Evolutionary conservation across 768 basidiomycete genomes (phyloP), one percentile per base, ranked within the genome.

Genomic region (Lepiota brunneoincarnata): DNA sequence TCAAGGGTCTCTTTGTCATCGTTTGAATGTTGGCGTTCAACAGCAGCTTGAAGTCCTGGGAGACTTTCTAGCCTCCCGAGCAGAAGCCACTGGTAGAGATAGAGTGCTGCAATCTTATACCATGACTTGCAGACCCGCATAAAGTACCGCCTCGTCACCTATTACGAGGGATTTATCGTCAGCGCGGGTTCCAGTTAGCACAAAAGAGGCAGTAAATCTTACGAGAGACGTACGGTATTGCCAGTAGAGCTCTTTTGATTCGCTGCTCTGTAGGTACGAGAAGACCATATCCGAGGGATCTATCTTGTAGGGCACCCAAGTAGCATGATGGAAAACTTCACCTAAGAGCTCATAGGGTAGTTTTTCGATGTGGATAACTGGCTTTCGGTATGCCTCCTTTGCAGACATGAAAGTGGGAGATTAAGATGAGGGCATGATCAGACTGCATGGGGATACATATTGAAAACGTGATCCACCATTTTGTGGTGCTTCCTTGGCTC

Each of bases 311-410:
- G 65, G 62, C 5, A 60, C 64, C 58, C 54, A 61, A 10, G 66
- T 64, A 20, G 69, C 71, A 23, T 58, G 47, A 23, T 60, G 61
- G 17, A 71, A 49, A 17, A 71, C 65, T 1, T 57, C 46, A 3
- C 56, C 37, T 64, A 69, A 67, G 17, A 71, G 35, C 50, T 72
- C 69, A 21, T 64, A 55, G 7, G 71, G 69, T 10, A 72, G 47
- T 20, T 58, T 44, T 14, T 61, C 55, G 12, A 61, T 36, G 36
- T 17, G 28, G 15, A 45, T n/a, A 3, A 14, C 14, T 12, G 41
- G 37, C 37, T 49, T 54, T 34, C 48, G 21, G 35, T 64, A 59
- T 21, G 57, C 51, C 37, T 59, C 43, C 53, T 61, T 62, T 15
- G 63, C 59, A 49, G 63, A 62, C 63, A 64, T 64, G n/a, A 18